phyloP scores from a whole-genome alignment of 768 basidiomycete genomes.

The Psilocybe azurescens region DNA sequence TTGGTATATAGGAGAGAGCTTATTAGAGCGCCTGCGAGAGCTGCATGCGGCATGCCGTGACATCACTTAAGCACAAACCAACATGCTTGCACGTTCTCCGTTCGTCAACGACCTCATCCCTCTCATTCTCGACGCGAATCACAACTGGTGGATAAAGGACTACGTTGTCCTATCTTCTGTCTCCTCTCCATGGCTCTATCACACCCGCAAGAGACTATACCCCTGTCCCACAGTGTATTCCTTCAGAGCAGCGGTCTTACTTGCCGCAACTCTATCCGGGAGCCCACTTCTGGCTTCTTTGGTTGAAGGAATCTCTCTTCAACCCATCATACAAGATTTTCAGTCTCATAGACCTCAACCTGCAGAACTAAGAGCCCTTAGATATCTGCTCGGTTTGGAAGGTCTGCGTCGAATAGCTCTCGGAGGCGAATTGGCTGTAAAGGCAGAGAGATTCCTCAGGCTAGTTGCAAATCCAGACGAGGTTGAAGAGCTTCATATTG shows the following conservation, averaged over 20 bases:
- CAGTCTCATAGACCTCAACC: constrained; percentile 18
- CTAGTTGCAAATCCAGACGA: constrained; percentile 43
- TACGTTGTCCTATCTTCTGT: constrained; percentile 51
- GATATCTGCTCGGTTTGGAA: constrained; percentile 45
- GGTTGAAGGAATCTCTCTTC: constrained; percentile 47
- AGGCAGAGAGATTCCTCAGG: constrained; percentile 53
- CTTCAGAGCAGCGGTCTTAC: constrained; percentile 43
- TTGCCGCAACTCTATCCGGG: constrained; percentile 46
- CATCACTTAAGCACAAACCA: constrained; percentile 21
- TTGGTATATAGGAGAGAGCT: constrained; percentile 15
- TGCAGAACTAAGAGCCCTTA: constrained; percentile 42
- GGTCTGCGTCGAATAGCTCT: constrained; percentile 48
- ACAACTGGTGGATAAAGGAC: constrained; percentile 62
- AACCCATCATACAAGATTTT: constrained; percentile 31
- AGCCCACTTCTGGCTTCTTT: constrained; percentile 41
- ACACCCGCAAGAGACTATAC: constrained; percentile 51
- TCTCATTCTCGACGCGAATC: constrained; percentile 50
- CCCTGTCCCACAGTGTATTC: constrained; percentile 44
- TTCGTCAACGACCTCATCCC: constrained; percentile 58
- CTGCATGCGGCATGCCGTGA: constrained; percentile 13
- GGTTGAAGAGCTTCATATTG: constrained; percentile 49
- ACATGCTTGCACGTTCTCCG: constrained; percentile 12
- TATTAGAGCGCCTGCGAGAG: constrained; percentile 11
- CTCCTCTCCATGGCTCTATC: constrained; percentile 53
- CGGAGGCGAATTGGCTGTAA: constrained; percentile 52